Evolutionary conservation across 768 basidiomycete species (phyloP).

Genomic region (Tricholoma terreum): DNA sequence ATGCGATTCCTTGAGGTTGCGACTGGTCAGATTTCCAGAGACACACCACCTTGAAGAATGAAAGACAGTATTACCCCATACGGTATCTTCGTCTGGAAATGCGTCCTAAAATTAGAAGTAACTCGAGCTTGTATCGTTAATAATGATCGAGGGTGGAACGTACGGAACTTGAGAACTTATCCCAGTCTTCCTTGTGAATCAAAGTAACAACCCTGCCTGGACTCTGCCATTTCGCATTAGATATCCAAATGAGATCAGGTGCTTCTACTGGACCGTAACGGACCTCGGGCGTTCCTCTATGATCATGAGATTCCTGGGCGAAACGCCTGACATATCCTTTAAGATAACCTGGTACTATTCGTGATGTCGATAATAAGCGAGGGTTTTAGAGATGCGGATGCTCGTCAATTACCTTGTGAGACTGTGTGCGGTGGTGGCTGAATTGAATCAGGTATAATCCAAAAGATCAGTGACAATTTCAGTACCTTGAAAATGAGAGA

Average conservation of each 20-base stretch:
- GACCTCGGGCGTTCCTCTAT: slow-evolving; percentile 86
- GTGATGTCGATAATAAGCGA: background rate
- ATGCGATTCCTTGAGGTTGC: slow-evolving; percentile 62
- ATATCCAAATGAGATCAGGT: background rate
- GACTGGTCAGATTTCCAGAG: background rate
- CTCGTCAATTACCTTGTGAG: slow-evolving; percentile 47
- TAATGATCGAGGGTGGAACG: slow-evolving; percentile 12
- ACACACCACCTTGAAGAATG: background rate
- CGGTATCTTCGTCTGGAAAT: slow-evolving; percentile 70
- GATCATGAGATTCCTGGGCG: slow-evolving; percentile 89
- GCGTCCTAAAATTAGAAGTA: slow-evolving; percentile 43
- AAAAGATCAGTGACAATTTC: background rate
- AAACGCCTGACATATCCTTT: slow-evolving; percentile 91
- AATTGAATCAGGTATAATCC: background rate
- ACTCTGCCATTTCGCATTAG: slow-evolving; percentile 38
- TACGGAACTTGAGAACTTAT: slow-evolving; percentile 65
- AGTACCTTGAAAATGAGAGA: slow-evolving; percentile 88
- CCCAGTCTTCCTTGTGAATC: slow-evolving; percentile 88
- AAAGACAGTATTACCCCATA: slow-evolving; percentile 65
- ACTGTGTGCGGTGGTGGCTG: slow-evolving; percentile 84
- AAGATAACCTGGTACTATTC: slow-evolving; percentile 73
- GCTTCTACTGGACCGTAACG: slow-evolving; percentile 5
- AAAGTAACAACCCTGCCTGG: slow-evolving; percentile 92
- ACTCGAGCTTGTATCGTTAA: background rate
- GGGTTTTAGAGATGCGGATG: background rate